Conservation (phyloP, 352 stramenopile species). For the Globisporangium apiculatum region DNA sequence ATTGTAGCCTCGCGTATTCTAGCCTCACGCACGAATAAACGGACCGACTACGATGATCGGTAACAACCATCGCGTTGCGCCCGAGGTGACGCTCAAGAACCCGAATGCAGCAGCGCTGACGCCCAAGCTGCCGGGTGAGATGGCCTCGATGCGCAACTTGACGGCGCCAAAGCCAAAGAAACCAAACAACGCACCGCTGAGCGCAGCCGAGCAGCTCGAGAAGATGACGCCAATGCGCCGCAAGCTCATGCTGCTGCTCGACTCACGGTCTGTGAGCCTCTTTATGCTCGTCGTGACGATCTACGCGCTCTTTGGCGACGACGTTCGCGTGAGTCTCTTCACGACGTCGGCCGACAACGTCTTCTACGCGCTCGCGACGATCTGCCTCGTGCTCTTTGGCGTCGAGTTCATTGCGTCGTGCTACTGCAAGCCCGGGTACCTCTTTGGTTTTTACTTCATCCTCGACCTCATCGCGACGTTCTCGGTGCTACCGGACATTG, state of each 20-base stretch:
- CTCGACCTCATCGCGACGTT: conserved; percentile 83
- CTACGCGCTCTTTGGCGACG: conserved; percentile 91
- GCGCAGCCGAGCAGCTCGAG: conserved; percentile 31
- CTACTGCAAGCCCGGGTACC: conserved; percentile 65
- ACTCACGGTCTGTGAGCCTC: conserved; percentile 67
- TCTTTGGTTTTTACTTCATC: conserved; percentile 90
- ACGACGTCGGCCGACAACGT: conserved; percentile 60
- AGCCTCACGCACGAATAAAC: no score
- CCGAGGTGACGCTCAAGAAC: conserved; percentile 65
- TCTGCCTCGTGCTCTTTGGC: conserved; percentile 86
- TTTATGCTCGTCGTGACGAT: conserved; percentile 89
- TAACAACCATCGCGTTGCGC: conserved; percentile 56
- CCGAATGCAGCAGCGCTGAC: conserved; percentile 42
- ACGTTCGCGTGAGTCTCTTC: conserved; percentile 82
- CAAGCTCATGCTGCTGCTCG: conserved; percentile 42
- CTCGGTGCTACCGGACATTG: conserved; percentile 80
- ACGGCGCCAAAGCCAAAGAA: conserved; percentile 6
- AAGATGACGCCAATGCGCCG: conserved; percentile 29
- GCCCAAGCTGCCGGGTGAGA: conserved; percentile 45
- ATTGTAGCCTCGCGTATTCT: no score
- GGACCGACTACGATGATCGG: conserved; percentile 16
- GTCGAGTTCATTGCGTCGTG: conserved; percentile 84
- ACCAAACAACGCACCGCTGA: conserved; percentile 5
- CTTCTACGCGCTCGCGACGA: conserved; percentile 81
- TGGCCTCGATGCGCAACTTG: conserved; percentile 26